phyloP scores from a whole-genome alignment of 2,329 filamentous ascomycete genomes.

The Acrocalymma vagum region DNA sequence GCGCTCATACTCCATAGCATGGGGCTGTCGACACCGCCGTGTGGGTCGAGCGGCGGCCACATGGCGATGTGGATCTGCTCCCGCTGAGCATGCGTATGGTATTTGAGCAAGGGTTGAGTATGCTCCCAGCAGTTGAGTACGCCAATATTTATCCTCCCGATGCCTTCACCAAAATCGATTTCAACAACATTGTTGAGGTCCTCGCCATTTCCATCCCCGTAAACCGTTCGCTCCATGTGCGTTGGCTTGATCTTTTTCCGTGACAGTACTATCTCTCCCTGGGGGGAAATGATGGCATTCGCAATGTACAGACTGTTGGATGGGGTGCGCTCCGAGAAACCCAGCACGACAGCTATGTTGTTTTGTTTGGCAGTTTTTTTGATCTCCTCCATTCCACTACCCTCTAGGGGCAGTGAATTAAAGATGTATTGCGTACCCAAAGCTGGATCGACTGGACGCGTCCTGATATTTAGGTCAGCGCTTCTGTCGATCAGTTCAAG shows the following conservation, averaged over 20 bases:
- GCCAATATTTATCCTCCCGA: constrained; percentile 39
- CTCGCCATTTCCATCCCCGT: constrained; percentile 48
- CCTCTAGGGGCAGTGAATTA: constrained; percentile 52
- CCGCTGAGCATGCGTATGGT: constrained; percentile 47
- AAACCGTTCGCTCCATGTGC: constrained; percentile 55
- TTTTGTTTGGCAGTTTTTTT: constrained; percentile 40
- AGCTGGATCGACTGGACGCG: constrained; percentile 52
- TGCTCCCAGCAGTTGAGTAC: constrained; percentile 53
- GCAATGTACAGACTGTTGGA: constrained; percentile 50
- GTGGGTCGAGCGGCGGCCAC: constrained; percentile 49
- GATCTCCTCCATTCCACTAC: constrained; percentile 55
- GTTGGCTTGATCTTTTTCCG: constrained; percentile 54
- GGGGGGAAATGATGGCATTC: constrained; percentile 46
- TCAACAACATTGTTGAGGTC: constrained; percentile 46
- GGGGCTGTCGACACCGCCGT: constrained; percentile 33
- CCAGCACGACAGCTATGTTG: constrained; percentile 48
- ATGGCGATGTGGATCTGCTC: constrained; percentile 52
- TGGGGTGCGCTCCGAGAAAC: constrained; percentile 49
- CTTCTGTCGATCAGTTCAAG: background rate
- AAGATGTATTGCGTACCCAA: constrained; percentile 53
- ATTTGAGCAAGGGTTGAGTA: constrained; percentile 53
- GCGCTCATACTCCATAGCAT: constrained; percentile 48
- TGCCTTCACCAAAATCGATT: constrained; percentile 25
- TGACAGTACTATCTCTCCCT: constrained; percentile 46
- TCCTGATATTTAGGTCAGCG: constrained; percentile 34